Conservation (phyloP, 2,329 filamentous ascomycete species). For the Bipolaris sorokiniana region DNA sequence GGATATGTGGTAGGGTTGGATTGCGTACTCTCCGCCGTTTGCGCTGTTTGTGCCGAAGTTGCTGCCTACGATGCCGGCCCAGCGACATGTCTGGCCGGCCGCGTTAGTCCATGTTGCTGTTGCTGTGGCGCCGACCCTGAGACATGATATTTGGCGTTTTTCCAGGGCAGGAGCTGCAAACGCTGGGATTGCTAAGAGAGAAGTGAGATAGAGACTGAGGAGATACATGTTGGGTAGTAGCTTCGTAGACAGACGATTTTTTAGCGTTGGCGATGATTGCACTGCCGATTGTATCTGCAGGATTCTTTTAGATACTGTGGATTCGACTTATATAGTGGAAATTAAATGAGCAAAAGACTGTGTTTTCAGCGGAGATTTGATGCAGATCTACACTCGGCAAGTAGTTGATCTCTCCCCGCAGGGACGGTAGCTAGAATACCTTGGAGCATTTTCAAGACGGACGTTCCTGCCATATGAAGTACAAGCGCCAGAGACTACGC, state of each 20-base stretch:
- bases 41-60: slow-evolving; percentile 56
- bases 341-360: neutral
- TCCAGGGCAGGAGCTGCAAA: slow-evolving; percentile 8
- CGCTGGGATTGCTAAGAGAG: slow-evolving; percentile 2
- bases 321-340: neutral
- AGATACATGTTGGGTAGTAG: slow-evolving; percentile 9
- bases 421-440: neutral
- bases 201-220: slow-evolving; percentile 4
- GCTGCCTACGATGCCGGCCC: slow-evolving; percentile 54
- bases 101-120: slow-evolving; percentile 57
- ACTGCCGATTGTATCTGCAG: neutral
- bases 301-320: neutral
- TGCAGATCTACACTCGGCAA: neutral
- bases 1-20: neutral
- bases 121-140: slow-evolving; percentile 50
- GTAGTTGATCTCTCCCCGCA: neutral
- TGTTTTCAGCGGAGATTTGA: neutral
- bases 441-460: neutral
- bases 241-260: neutral
- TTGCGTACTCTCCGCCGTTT: slow-evolving; percentile 56
- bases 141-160: slow-evolving; percentile 47
- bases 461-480: neutral
- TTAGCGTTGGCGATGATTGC: neutral
- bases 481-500: neutral
- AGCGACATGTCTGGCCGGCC: slow-evolving; percentile 53